These are phyloP conservation scores for Theobroma cacao DNA, from an alignment of 345 rosid genomes.

Conservation along the genomic window DNA sequence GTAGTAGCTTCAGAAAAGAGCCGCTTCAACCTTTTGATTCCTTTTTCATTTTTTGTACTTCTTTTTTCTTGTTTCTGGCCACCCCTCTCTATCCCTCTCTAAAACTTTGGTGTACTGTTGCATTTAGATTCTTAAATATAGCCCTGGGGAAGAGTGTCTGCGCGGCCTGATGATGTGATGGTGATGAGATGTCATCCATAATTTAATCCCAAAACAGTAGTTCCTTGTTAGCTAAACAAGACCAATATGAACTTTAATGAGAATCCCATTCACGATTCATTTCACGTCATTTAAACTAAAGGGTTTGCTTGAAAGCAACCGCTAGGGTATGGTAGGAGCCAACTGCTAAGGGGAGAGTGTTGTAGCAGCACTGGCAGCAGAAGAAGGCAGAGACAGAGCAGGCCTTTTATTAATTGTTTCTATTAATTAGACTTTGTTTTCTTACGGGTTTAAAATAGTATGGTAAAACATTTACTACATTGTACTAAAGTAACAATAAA, in stretches of 20 bases:
- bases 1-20: background rate
- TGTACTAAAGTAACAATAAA: background rate
- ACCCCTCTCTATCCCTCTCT: background rate
- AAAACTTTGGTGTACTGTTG: background rate
- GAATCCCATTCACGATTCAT: background rate
- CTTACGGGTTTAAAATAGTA: background rate
- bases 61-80: background rate
- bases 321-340: slow-evolving; percentile 14
- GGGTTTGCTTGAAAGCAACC: slow-evolving; percentile 63
- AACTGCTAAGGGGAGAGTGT: background rate
- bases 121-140: background rate
- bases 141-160: slow-evolving; percentile 32
- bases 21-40: background rate
- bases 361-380: background rate
- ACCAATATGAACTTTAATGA: background rate
- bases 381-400: slow-evolving; percentile 15
- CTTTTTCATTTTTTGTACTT: background rate
- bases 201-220: background rate
- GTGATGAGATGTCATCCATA: slow-evolving; percentile 36
- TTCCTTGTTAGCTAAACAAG: background rate
- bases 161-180: slow-evolving; percentile 41
- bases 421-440: slow-evolving; percentile 25
- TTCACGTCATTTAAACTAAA: slow-evolving; percentile 15
- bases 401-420: slow-evolving; percentile 18
- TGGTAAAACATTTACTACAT: too few species aligned